A percentile compares a stretch with the other conserved stretches of the same genome.
Conservation (phyloP, 116 monocot species). For the Dioscorea cayenensis region DNA sequence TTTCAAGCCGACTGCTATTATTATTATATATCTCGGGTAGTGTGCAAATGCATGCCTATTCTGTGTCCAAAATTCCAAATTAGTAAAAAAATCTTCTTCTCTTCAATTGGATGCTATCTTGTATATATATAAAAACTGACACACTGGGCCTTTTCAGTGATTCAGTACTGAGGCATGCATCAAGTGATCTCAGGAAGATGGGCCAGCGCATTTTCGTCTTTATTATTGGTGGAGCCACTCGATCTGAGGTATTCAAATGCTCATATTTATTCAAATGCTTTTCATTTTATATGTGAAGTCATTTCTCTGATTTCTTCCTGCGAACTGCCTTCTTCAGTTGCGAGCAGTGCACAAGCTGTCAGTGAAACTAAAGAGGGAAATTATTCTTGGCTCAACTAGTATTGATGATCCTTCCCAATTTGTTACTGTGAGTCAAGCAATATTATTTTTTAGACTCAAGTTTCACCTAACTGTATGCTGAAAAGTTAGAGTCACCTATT, state of each 20-base stretch:
- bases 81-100: too few relatives aligned
- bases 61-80: too few relatives aligned
- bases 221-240: conserved; percentile 92
- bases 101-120: neutral
- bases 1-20: too few relatives aligned
- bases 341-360: conserved; percentile 81
- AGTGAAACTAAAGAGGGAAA: conserved; percentile 72
- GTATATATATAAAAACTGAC: neutral
- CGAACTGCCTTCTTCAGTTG: conserved; percentile 31
- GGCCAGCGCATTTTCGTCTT: conserved; percentile 92
- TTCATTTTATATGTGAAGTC: neutral
- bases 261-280: neutral
- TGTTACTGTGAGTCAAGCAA: conserved; percentile 56
- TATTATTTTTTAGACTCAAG: neutral
- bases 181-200: conserved; percentile 88
- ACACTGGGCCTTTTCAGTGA: conserved; percentile 50
- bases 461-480: neutral
- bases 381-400: conserved; percentile 87
- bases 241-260: conserved; percentile 69
- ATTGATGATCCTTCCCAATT: conserved; percentile 88
- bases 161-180: conserved; percentile 60
- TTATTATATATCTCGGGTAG: neutral
- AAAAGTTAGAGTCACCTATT: neutral
- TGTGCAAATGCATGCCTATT: too few relatives aligned
- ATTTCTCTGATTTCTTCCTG: neutral